Base-by-base conservation (phyloP, 73 alveolate species). In the Uronychia binucleata region DNA sequence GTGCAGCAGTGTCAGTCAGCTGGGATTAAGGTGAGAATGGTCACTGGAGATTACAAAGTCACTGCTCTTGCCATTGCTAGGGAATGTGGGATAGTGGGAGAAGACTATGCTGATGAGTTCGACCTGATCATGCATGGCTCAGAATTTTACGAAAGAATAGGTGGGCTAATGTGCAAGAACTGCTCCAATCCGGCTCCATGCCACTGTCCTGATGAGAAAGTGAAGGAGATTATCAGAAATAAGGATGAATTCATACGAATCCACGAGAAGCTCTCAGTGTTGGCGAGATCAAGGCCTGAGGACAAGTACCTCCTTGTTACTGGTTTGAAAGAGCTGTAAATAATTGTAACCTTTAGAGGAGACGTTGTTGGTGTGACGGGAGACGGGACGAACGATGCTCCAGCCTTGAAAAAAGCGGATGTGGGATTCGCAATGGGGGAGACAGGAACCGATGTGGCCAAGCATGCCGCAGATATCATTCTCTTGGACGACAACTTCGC, bases 341-440 rank as follows among this genome's bases (percentile, higher is more conserved):
- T 19, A 11, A 19, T 46, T 46, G 67, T 46, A 46, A 19, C 5
- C 5, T 11, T 11, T 46, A 46, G 67, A 19, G 97, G 97, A 26
- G 88, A 92, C 80, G 86, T 93, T 0, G 99, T 96, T 19, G 99
- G 98, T 0, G 99, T 96, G 0, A 96, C 99, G n/a, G 97, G 97
- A 27, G 97, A 93, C 87, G 97, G 97, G 1, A 93, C 97, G 0
- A 93, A 93, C 82, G 97, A 93, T 87, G 97, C 99, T 30, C 98
- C 98, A 31, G 99, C 99, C 33, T 93, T 98, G 30, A 94, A 95
- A 86, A 93, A 94, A 81, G 99, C 99, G n/a, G 97, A 98, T 85
- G 98, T 98, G 0, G 99, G 99, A 80, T 98, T 98, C 90, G 99
- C 99, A 74, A 98, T 98, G 99, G 99, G 99, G 79, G 91, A 95